Evolutionary conservation across 768 basidiomycete genomes (phyloP), one percentile per base, ranked within the genome.

Genomic region (Arthromyces matolae): DNA sequence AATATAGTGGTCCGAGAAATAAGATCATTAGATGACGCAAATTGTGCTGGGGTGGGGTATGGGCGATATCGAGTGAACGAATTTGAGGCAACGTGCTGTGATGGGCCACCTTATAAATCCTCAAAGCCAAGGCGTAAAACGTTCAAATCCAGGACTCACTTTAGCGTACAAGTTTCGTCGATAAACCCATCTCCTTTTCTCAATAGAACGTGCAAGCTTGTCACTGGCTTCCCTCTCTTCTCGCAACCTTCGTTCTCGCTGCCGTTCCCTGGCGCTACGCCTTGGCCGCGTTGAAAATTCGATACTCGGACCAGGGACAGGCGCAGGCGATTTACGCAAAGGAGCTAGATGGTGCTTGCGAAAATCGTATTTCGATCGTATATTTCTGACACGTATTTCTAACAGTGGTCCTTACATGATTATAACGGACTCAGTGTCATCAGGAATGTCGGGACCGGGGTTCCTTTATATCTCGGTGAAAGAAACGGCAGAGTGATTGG

Each of bases 81-180:
- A 58, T 96, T 97, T 24, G 90, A 92, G 3, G 90, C 93, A 42
- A 96, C 82, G 61, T 97, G 93, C 93, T 96, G 59, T 7, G 34
- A 12, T 47, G 42, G 35, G n/a, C 9, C 18, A 29, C n/a, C 43
- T 37, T 25, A 33, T 38, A 29, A 33, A 16, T 9, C 19, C 23
- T 49, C 20, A 34, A 41, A 22, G 23, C 18, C 10, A 20, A n/a
- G 12, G n/a, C 8, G n/a, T 13, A 37, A 14, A 9, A 24, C 23
- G 14, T 20, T 1, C n/a, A 37, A 25, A 5, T 37, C 36, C 7
- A 20, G 10, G n/a, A 66, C 79, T 35, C 45, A 91, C 93, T 78
- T 95, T 96, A 12, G 86, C 91, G 59, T 88, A 95, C 5, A 94
- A 67, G 50, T 80, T 67, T 53, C 90, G 81, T 33, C 79, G 71